Percentiles rank a stretch among this genome's conserved stretches.
Evolutionary conservation across 495 filamentous ascomycete genomes (phyloP).

Genomic region (Hyaloscypha variabilis): DNA sequence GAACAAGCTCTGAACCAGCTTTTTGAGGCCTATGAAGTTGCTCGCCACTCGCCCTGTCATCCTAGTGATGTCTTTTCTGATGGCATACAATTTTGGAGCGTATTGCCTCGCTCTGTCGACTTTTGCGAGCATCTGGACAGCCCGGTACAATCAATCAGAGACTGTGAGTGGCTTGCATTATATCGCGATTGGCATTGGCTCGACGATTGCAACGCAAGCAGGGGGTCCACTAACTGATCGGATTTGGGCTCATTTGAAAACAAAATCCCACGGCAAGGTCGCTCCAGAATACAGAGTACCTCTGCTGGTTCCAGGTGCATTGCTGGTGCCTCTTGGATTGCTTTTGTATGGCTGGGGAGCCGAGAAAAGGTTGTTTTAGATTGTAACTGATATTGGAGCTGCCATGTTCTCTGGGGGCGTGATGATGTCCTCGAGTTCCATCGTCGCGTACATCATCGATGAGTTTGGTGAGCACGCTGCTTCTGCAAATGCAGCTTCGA

Average conservation of each 20-base stretch:
- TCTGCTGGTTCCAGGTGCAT: constrained; percentile 37
- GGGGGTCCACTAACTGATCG: constrained; percentile 39
- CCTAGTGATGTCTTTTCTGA: constrained; percentile 65
- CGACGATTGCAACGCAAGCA: constrained; percentile 32
- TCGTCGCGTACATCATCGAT: constrained; percentile 88
- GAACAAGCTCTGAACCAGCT: constrained; percentile 33
- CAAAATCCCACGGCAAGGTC: constrained; percentile 46
- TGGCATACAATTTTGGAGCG: constrained; percentile 73
- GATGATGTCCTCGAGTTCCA: constrained; percentile 64
- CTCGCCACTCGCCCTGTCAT: constrained; percentile 59
- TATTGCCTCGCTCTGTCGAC: constrained; percentile 75
- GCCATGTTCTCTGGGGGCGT: constrained; percentile 34
- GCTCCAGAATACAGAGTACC: constrained; percentile 57
- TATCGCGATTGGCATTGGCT: constrained; percentile 47
- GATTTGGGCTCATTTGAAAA: constrained; percentile 42
- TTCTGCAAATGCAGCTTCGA: constrained; percentile 82
- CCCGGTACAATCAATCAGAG: constrained; percentile 48
- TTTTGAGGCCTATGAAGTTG: constrained; percentile 51
- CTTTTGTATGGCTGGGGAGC: too few species aligned
- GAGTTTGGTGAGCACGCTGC: constrained; percentile 84
- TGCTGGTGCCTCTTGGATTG: constrained; percentile 39
- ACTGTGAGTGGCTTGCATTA: constrained; percentile 42
- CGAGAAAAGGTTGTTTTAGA: too few species aligned
- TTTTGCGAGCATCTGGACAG: constrained; percentile 65
- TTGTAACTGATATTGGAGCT: too few species aligned